Base-by-base conservation (phyloP, 2,329 filamentous ascomycete genomes). In the Volutella citrinella region DNA sequence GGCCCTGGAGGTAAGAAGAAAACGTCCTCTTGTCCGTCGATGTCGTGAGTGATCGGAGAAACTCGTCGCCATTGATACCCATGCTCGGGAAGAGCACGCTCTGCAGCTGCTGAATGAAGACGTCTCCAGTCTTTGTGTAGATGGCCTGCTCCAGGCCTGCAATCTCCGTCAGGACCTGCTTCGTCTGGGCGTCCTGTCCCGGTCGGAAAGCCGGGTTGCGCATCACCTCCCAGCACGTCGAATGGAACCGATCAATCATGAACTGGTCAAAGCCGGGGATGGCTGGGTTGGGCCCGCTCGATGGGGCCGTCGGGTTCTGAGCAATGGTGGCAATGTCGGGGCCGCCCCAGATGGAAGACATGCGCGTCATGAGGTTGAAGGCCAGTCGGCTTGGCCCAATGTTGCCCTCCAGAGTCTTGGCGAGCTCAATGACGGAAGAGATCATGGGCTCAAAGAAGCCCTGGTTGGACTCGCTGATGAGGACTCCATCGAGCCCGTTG, bases 201-300 rank as follows among this genome's bases (percentile, higher is more conserved):
- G 87, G 80, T 45, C 84, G 84, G 72, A 97, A 96, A 14, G 75
- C 75, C 6, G 84, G 72, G 27, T 90, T 84, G 23, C 79, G 80
- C 21, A 95, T 79, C 7, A 97, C 81, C 24, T 87, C 84, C 93
- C 93, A 98, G 59, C 86, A 90, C 7, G 94, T 74, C 0, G 86
- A 78, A 38, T 95, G 91, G 66, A 98, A 95, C 15, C 85, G 79
- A 26, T 86, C 80, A 38, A 97, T 85, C 63, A 95, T 84, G 64
- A 95, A 97, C 36, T 78, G 76, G 50, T 95, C 89, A 57, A 98
- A 98, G 7, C 93, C 91, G 3, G 90, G 87, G 18, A 98, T 80
- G 13, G 64, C 65, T 10, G 80, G 79, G 10, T 64, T 59, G 5
- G 78, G 68, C 3, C 70, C 69, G 5, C 69, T 64, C 10, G 67